phyloP scores from a whole-genome alignment of 345 rosid species.

The Salix arbutifolia region DNA sequence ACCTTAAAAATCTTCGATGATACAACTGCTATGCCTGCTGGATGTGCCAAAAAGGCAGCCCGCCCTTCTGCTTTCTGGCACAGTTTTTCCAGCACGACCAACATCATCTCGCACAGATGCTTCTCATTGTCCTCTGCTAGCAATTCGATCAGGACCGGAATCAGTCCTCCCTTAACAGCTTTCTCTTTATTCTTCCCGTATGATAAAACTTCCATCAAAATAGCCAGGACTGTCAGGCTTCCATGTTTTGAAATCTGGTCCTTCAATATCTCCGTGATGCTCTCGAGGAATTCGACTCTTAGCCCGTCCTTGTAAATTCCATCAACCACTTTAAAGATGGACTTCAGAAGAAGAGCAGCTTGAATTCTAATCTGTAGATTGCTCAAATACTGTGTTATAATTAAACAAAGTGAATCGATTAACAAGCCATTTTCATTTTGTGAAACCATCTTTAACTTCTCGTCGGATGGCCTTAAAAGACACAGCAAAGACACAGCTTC shows the following conservation, averaged over 20 bases:
- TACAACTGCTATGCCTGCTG: conserved; percentile 66
- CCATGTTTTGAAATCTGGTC: conserved; percentile 21
- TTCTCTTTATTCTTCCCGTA: conserved; percentile 18
- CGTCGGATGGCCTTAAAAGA: conserved; percentile 15
- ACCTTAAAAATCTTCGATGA: conserved; percentile 73
- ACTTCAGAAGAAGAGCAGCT: conserved; percentile 13
- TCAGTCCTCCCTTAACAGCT: conserved; percentile 15
- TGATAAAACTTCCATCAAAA: conserved; percentile 11
- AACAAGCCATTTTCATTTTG: conserved; percentile 12
- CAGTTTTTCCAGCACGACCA: conserved; percentile 44
- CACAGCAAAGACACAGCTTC: conserved; percentile 22
- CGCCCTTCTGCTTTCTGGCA: conserved; percentile 80
- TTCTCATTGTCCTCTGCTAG: conserved; percentile 12
- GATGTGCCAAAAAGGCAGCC: conserved; percentile 56
- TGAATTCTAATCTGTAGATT: conserved; percentile 10
- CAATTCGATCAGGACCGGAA: conserved; percentile 17
- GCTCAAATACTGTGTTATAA: neutral
- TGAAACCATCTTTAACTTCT: conserved; percentile 13
- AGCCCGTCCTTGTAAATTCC: conserved; percentile 13
- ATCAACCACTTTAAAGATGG: conserved; percentile 17
- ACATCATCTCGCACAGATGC: conserved; percentile 16
- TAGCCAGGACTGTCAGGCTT: conserved; percentile 11
- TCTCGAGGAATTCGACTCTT: conserved; percentile 13
- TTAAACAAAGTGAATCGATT: conserved; percentile 12
- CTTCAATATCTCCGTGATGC: conserved; percentile 16